Percentiles rank a stretch among this genome's conserved stretches.
These are phyloP conservation scores for Gossypium ekmanianum DNA, from an alignment of 345 rosid species.

Conservation along the genomic window DNA sequence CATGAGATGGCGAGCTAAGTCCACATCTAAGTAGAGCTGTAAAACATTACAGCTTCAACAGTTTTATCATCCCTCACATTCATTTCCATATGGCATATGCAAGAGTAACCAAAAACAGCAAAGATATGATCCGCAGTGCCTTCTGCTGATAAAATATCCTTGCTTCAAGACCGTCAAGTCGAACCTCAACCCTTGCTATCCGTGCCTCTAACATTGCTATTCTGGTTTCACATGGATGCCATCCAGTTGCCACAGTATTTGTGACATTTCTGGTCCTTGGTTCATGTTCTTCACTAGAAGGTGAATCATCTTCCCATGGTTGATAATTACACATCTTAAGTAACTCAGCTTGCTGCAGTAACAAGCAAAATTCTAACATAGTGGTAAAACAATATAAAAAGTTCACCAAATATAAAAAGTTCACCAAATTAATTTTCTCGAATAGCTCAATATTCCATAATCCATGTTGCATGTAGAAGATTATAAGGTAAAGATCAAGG, in stretches of 20 bases:
- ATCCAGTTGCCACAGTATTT: not conserved
- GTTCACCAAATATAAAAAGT: too few species aligned
- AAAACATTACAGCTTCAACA: not conserved
- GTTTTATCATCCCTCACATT: constrained; percentile 5
- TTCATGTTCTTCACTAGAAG: constrained; percentile 12
- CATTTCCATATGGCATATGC: constrained; percentile 28
- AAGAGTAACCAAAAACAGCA: constrained; percentile 20
- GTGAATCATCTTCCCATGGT: constrained; percentile 32
- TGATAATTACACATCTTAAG: constrained; percentile 28
- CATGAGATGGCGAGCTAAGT: not conserved
- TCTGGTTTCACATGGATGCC: constrained; percentile 18
- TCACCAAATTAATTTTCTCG: too few species aligned
- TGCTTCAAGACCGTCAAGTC: constrained; percentile 21
- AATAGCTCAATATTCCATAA: too few species aligned
- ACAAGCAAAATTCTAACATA: not conserved
- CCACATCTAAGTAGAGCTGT: not conserved
- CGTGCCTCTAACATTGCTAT: constrained; percentile 24
- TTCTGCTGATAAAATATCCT: constrained; percentile 19
- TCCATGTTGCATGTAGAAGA: too few species aligned
- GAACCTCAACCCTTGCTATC: constrained; percentile 25
- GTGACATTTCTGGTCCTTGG: constrained; percentile 6
- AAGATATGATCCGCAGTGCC: constrained; percentile 15
- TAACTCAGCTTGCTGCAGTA: constrained; percentile 18
- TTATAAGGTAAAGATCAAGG: too few species aligned
- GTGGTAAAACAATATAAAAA: too few species aligned